These are phyloP conservation scores for Mercurialis annua DNA, from an alignment of 345 rosid genomes.

Conservation along the genomic window DNA sequence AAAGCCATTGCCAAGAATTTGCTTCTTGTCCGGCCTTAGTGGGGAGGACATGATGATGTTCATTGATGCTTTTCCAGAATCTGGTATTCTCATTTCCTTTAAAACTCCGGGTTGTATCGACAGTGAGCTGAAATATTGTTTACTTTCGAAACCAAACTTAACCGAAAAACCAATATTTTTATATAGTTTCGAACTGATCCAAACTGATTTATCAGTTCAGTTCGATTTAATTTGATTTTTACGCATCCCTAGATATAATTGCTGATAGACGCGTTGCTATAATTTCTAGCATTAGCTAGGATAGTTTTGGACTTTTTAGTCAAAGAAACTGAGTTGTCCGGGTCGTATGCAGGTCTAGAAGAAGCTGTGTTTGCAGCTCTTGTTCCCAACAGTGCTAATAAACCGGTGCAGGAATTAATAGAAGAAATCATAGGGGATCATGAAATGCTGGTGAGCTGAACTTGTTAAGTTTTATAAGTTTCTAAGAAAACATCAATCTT, in stretches of 20 bases:
- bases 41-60: conserved; percentile 98
- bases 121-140: too few relatives aligned
- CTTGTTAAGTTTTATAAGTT: background rate
- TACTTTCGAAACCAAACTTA: too few relatives aligned
- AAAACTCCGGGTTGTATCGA: too few relatives aligned
- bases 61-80: conserved; percentile 77
- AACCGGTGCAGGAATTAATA: conserved; percentile 57
- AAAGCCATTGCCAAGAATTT: conserved; percentile 62
- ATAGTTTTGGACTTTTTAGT: background rate
- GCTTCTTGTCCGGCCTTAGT: conserved; percentile 79
- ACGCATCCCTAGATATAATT: too few relatives aligned
- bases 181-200: too few relatives aligned
- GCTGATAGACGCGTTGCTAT: too few relatives aligned
- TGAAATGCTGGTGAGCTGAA: conserved; percentile 71
- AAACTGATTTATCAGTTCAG: too few relatives aligned
- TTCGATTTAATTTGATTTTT: too few relatives aligned
- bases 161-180: too few relatives aligned
- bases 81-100: conserved; percentile 53
- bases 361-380: conserved; percentile 80
- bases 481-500: too few relatives aligned
- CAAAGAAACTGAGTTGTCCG: background rate
- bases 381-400: conserved; percentile 77
- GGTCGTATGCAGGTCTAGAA: conserved; percentile 53
- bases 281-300: background rate
- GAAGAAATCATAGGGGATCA: conserved; percentile 93